phyloP scores from a whole-genome alignment of 2,329 filamentous ascomycete genomes.

The Juglanconis oblonga region DNA sequence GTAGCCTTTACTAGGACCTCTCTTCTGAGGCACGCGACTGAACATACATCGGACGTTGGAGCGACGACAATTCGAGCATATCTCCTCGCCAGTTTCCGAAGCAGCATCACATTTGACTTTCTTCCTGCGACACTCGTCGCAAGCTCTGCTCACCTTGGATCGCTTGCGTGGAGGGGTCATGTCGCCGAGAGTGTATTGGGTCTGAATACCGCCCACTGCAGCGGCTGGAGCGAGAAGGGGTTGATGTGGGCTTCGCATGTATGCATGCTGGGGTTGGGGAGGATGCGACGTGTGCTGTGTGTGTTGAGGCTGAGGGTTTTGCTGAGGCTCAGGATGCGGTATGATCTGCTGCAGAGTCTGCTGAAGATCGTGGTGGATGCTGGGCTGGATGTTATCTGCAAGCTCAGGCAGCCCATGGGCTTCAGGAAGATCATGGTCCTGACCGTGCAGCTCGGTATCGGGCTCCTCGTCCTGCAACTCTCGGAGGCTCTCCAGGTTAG shows the following conservation, averaged over 20 bases:
- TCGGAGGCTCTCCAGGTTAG: constrained; percentile 17
- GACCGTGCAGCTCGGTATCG: constrained; percentile 21
- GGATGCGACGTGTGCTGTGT: constrained; percentile 5
- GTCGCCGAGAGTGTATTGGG: constrained; percentile 46
- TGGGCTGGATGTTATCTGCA: constrained; percentile 35
- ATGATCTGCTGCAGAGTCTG: constrained; percentile 23
- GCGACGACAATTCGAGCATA: constrained; percentile 78
- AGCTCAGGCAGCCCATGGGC: constrained; percentile 30
- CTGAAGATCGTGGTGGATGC: constrained; percentile 31
- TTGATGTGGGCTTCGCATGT: constrained; percentile 25
- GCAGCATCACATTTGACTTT: constrained; percentile 87
- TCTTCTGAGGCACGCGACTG: constrained; percentile 82
- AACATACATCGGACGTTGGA: constrained; percentile 78
- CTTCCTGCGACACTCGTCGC: constrained; percentile 84
- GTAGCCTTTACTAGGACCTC: constrained; percentile 88
- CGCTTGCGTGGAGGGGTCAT: constrained; percentile 69
- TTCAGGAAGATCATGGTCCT: constrained; percentile 25
- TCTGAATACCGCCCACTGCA: constrained; percentile 42
- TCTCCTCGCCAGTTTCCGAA: constrained; percentile 68
- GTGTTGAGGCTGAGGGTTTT: constrained; percentile 17
- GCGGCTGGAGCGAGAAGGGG: constrained; percentile 30
- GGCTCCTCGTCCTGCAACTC: constrained; percentile 24
- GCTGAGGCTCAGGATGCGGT: constrained; percentile 24
- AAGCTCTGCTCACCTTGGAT: constrained; percentile 83
- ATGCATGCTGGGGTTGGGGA: constrained; percentile 28